These are phyloP conservation scores for Melanomma pulvis-pyrius DNA, from an alignment of 495 filamentous ascomycete species.

Conservation along the genomic window DNA sequence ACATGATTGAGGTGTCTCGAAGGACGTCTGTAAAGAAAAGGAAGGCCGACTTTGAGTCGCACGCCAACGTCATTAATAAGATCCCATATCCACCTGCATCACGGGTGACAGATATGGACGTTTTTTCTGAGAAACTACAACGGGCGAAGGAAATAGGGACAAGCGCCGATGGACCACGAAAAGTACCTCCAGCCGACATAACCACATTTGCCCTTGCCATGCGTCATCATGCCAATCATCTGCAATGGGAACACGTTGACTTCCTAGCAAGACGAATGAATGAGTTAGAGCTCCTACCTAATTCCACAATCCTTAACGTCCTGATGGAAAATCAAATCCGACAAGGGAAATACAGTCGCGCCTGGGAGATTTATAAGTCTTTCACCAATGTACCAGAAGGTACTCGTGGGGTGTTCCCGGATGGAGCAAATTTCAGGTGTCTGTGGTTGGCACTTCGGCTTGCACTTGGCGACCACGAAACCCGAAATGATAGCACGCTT, in stretches of 20 bases:
- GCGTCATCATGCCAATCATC: slow-evolving; percentile 18
- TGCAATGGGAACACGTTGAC: slow-evolving; percentile 34
- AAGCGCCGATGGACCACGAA: neutral
- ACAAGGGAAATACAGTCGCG: slow-evolving; percentile 25
- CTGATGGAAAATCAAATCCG: slow-evolving; percentile 29
- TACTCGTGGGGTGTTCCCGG: slow-evolving; percentile 15
- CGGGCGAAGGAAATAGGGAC: neutral
- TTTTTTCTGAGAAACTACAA: neutral
- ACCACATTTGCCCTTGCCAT: slow-evolving; percentile 32
- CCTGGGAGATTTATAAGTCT: slow-evolving; percentile 19
- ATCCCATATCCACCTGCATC: neutral
- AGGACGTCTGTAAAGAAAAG: neutral
- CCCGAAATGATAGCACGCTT: slow-evolving; percentile 11
- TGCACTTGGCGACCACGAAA: slow-evolving; percentile 20
- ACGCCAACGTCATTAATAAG: neutral
- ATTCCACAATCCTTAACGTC: slow-evolving; percentile 23
- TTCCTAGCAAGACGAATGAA: slow-evolving; percentile 20
- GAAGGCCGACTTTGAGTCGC: neutral
- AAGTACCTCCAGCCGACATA: slow-evolving; percentile 26
- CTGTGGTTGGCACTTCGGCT: slow-evolving; percentile 33
- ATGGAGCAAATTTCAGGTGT: slow-evolving; percentile 26
- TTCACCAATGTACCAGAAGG: slow-evolving; percentile 18
- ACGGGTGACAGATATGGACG: neutral
- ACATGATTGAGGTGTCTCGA: slow-evolving; percentile 22
- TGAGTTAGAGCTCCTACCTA: slow-evolving; percentile 13